Conservation (phyloP, 495 filamentous ascomycete genomes). For the Rhypophila decipiens region DNA sequence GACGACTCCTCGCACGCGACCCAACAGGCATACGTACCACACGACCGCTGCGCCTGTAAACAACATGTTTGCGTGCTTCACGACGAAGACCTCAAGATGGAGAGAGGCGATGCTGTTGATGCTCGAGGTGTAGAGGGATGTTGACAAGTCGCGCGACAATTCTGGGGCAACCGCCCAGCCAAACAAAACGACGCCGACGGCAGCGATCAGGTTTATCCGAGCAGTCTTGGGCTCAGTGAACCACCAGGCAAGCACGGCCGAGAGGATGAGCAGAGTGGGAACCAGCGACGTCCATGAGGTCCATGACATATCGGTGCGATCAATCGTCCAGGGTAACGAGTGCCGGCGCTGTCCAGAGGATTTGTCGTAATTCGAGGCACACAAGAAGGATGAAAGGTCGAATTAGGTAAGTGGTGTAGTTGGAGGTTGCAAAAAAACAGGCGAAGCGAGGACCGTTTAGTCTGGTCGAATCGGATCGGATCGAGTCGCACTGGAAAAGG, state of each 20-base stretch:
- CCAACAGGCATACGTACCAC: slow-evolving; percentile 28
- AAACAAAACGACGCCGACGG: slow-evolving; percentile 40
- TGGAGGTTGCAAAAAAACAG: slow-evolving; percentile 5
- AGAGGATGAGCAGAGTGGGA: slow-evolving; percentile 43
- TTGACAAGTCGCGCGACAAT: slow-evolving; percentile 30
- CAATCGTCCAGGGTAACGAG: slow-evolving; percentile 1
- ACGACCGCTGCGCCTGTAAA: slow-evolving; percentile 37
- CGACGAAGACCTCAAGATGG: slow-evolving; percentile 31
- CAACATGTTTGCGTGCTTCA: slow-evolving; percentile 40
- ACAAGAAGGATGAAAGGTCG: slow-evolving; percentile 2
- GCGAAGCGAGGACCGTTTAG: neutral
- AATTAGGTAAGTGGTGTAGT: slow-evolving; percentile 1
- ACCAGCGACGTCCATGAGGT: slow-evolving; percentile 43
- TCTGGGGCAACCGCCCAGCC: slow-evolving; percentile 40
- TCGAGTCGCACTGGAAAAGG: neutral
- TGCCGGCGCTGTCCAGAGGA: neutral
- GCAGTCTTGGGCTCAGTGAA: slow-evolving; percentile 42
- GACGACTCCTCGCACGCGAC: neutral
- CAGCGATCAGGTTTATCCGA: slow-evolving; percentile 38
- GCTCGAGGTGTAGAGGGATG: slow-evolving; percentile 30
- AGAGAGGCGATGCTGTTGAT: slow-evolving; percentile 25
- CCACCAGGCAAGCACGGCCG: slow-evolving; percentile 44
- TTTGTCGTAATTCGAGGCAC: slow-evolving; percentile 1
- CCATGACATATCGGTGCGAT: slow-evolving; percentile 44
- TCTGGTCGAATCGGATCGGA: neutral